Evolutionary conservation across 306 rosid genomes (phyloP).

Genomic region (Myrica gale): DNA sequence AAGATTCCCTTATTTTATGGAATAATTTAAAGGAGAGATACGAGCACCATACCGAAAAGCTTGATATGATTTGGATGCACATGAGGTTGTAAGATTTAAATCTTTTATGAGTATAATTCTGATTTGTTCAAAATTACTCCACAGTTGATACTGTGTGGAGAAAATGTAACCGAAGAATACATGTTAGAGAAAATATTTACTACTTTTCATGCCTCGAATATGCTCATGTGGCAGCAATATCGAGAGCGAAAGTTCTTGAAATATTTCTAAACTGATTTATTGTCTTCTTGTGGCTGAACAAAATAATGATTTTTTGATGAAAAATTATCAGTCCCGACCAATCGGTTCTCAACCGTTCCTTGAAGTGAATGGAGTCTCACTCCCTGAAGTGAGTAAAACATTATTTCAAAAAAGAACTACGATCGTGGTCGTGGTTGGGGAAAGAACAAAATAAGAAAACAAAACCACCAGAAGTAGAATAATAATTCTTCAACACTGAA

Average conservation of each 20-base stretch:
- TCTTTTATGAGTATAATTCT: neutral
- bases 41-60: neutral
- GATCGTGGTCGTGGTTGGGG: too few relatives aligned
- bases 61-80: neutral
- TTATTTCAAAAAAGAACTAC: too few relatives aligned
- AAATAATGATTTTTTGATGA: neutral
- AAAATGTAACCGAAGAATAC: neutral
- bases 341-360: too few relatives aligned
- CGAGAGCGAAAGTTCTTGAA: neutral
- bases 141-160: neutral
- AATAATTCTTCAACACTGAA: too few relatives aligned
- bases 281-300: neutral
- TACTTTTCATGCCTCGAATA: neutral
- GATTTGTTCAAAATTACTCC: neutral
- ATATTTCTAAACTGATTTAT: neutral
- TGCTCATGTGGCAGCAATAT: slow-evolving; percentile 1
- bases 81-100: neutral
- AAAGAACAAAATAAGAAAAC: too few relatives aligned
- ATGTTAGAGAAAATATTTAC: neutral
- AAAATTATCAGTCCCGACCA: neutral
- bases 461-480: too few relatives aligned
- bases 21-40: neutral
- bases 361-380: too few relatives aligned
- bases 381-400: too few relatives aligned
- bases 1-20: too few relatives aligned